phyloP scores from a whole-genome alignment of 352 stramenopile genomes.

The Pythium periplocum region DNA sequence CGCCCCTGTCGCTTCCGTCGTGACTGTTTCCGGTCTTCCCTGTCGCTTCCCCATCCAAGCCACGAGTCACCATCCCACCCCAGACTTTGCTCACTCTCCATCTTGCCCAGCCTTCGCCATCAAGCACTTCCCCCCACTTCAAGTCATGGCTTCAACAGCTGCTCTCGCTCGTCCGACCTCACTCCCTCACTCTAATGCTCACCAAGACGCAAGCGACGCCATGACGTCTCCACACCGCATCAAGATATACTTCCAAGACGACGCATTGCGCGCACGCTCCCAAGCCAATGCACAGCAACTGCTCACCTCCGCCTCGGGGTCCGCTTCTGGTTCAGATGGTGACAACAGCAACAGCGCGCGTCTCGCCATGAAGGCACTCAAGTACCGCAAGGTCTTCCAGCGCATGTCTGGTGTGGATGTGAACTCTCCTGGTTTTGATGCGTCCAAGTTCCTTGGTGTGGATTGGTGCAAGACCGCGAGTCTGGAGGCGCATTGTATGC shows the following conservation, averaged over 20 bases:
- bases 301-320: background rate
- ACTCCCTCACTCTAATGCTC: too few species aligned
- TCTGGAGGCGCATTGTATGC: constrained; percentile 1
- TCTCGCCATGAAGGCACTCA: constrained; percentile 20
- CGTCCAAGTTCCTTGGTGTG: constrained; percentile 45
- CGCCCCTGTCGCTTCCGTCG: too few species aligned
- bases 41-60: too few species aligned
- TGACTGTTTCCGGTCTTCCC: too few species aligned
- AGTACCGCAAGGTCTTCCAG: constrained; percentile 20
- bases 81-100: too few species aligned
- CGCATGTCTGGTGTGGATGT: constrained; percentile 15
- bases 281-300: background rate
- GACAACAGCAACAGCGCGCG: constrained; percentile 1
- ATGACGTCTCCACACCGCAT: background rate
- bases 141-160: too few species aligned
- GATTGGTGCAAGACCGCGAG: constrained; percentile 25
- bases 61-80: too few species aligned
- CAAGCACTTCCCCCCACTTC: too few species aligned
- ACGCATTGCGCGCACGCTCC: constrained; percentile 8
- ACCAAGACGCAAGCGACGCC: too few species aligned
- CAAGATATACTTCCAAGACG: constrained; percentile 15
- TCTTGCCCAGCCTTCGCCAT: too few species aligned
- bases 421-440: constrained; percentile 43
- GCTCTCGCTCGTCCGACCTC: too few species aligned
- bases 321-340: background rate